These are phyloP conservation scores for Nakazawaea ishiwadae DNA, from an alignment of 805 yeast genomes.

Conservation along the genomic window DNA sequence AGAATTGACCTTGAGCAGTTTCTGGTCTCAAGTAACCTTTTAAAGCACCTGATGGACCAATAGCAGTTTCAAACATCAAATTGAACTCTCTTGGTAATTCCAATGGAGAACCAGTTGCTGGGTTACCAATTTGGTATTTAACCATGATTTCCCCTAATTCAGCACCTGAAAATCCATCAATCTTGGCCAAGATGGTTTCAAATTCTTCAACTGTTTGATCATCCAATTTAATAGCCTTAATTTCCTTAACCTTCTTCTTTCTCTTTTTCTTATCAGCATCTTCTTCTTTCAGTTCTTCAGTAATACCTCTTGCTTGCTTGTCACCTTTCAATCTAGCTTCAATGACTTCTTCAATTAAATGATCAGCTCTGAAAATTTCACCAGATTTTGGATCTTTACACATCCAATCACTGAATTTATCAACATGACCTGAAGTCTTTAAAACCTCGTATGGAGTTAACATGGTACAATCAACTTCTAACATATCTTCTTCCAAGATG, in stretches of 20 bases:
- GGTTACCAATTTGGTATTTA: conserved; percentile 83
- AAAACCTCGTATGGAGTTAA: conserved; percentile 96
- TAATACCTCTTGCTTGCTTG: conserved; percentile 90
- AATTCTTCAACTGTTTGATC: conserved; percentile 77
- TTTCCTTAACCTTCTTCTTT: conserved; percentile 94
- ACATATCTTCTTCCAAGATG: conserved; percentile 96
- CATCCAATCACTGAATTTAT: conserved; percentile 99
- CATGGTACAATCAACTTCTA: conserved; percentile 97
- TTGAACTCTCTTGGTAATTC: conserved; percentile 94
- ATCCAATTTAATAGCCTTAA: conserved; percentile 80
- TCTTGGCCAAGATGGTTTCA: conserved; percentile 83
- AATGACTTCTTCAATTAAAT: conserved; percentile 93
- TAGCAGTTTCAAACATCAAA: conserved; percentile 98
- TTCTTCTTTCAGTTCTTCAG: conserved; percentile 58
- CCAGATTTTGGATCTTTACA: conserved; percentile 93
- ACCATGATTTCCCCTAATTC: conserved; percentile 86
- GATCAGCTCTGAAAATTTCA: conserved; percentile 98
- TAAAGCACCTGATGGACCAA: conserved; percentile 96
- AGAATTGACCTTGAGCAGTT: conserved; percentile 99
- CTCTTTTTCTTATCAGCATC: conserved; percentile 79
- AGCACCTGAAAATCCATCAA: conserved; percentile 92
- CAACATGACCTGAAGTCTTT: conserved; percentile 99
- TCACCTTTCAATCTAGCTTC: conserved; percentile 97
- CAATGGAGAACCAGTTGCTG: conserved; percentile 79
- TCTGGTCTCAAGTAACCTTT: conserved; percentile 97